Percentiles rank a stretch among this genome's conserved stretches.
Conservation (phyloP, 2,329 filamentous ascomycete species). For the Pseudopithomyces maydicus region DNA sequence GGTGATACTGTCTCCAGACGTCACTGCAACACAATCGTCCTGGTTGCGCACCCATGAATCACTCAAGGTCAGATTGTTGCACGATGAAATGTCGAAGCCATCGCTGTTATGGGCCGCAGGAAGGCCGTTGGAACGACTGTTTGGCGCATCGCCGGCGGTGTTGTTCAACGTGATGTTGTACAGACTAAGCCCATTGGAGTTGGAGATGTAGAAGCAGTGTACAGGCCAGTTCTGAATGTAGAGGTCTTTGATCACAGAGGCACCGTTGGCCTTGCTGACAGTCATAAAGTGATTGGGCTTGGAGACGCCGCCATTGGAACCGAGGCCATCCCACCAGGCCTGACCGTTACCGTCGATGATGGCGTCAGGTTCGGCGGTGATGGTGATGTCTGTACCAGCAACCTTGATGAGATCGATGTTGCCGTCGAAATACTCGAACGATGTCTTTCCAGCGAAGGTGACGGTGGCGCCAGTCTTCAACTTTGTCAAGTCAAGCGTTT, state of each 20-base stretch:
- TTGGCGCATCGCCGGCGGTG: slow-evolving; percentile 54
- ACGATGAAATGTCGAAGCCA: slow-evolving; percentile 58
- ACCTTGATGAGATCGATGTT: slow-evolving; percentile 41
- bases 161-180: slow-evolving; percentile 61
- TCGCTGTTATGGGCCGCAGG: slow-evolving; percentile 55
- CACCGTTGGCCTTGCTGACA: slow-evolving; percentile 44
- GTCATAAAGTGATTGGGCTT: slow-evolving; percentile 37
- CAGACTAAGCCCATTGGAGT: slow-evolving; percentile 49
- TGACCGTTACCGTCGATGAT: slow-evolving; percentile 28
- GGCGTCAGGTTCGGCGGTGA: slow-evolving; percentile 47
- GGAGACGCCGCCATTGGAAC: slow-evolving; percentile 52
- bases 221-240: slow-evolving; percentile 60
- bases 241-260: slow-evolving; percentile 48
- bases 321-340: slow-evolving; percentile 38
- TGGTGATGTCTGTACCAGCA: slow-evolving; percentile 47
- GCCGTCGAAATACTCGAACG: slow-evolving; percentile 46
- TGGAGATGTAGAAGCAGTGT: slow-evolving; percentile 55
- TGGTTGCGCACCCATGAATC: slow-evolving; percentile 59
- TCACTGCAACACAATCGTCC: slow-evolving; percentile 63
- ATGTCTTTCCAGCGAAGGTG: slow-evolving; percentile 16
- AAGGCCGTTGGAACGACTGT: slow-evolving; percentile 31
- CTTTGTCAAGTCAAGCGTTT: slow-evolving; percentile 6
- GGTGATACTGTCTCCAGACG: slow-evolving; percentile 52
- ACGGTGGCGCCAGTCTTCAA: slow-evolving; percentile 5
- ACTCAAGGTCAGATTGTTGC: slow-evolving; percentile 45